Conservation (phyloP, 495 filamentous ascomycete genomes). For the Tuber calosporum region DNA sequence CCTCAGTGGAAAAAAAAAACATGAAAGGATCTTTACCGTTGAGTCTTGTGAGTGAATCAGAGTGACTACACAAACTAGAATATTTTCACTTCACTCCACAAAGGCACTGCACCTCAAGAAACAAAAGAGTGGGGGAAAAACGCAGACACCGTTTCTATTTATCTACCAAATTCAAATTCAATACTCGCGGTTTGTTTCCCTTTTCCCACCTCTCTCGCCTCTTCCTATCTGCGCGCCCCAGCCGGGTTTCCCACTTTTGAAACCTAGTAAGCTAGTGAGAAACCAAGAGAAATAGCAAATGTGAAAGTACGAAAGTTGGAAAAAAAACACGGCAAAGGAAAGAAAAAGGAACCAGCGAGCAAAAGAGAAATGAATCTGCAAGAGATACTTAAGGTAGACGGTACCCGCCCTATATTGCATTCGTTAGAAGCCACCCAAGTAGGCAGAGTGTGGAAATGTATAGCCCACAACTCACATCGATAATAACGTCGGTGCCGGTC, state of each 20-base stretch:
- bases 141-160: background rate
- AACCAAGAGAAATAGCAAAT: background rate
- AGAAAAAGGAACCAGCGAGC: background rate
- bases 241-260: background rate
- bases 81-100: background rate
- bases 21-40: background rate
- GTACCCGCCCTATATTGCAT: slow-evolving; percentile 27
- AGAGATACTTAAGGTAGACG: background rate
- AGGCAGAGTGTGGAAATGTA: slow-evolving; percentile 32
- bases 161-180: background rate
- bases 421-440: slow-evolving; percentile 4
- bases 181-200: background rate
- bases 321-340: background rate
- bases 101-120: background rate
- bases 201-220: background rate
- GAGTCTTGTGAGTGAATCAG: background rate
- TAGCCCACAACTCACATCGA: slow-evolving; percentile 53
- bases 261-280: background rate
- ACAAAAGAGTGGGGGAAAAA: background rate
- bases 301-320: background rate
- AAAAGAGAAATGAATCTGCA: background rate
- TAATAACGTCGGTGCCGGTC: slow-evolving; percentile 69
- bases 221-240: background rate
- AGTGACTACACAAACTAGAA: background rate
- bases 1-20: background rate